Evolutionary conservation across 202 grass and related monocot species (phyloP).

Genomic region (Brachypodium distachyon): DNA sequence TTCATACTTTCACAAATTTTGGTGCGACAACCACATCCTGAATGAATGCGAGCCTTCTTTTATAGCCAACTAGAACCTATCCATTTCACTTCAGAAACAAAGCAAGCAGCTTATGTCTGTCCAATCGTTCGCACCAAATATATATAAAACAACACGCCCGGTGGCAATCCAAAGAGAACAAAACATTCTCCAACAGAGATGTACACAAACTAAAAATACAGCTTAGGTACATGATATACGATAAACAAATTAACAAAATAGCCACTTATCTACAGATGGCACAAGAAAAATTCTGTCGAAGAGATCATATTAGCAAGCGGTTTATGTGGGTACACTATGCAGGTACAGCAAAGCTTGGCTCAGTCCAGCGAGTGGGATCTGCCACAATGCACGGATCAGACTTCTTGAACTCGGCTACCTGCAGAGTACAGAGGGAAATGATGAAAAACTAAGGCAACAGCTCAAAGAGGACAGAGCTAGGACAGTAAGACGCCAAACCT

Average conservation of each 20-base stretch:
- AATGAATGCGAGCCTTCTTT: too few relatives aligned
- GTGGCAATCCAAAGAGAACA: neutral
- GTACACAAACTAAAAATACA: neutral
- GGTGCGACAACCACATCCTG: too few relatives aligned
- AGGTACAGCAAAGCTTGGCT: slow-evolving; percentile 84
- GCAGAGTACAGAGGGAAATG: neutral
- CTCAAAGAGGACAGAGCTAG: neutral
- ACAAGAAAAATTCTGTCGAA: neutral
- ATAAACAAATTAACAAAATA: slow-evolving; percentile 1
- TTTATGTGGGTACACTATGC: slow-evolving; percentile 25
- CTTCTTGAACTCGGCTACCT: slow-evolving; percentile 93
- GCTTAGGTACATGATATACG: neutral
- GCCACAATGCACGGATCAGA: slow-evolving; percentile 78
- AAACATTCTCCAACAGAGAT: neutral
- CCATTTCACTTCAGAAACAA: too few relatives aligned
- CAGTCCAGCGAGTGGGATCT: slow-evolving; percentile 50
- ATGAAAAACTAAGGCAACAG: neutral
- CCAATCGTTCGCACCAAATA: too few relatives aligned
- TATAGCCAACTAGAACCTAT: too few relatives aligned
- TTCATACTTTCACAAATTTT: too few relatives aligned
- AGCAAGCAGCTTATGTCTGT: too few relatives aligned
- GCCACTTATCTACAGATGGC: slow-evolving; percentile 10
- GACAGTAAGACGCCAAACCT: slow-evolving; percentile 27
- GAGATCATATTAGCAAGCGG: neutral
- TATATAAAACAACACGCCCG: too few relatives aligned